Evolutionary conservation across 352 stramenopile genomes (phyloP), one percentile per base, ranked within the genome.

Genomic region (Phytophthora fragariaefolia): DNA sequence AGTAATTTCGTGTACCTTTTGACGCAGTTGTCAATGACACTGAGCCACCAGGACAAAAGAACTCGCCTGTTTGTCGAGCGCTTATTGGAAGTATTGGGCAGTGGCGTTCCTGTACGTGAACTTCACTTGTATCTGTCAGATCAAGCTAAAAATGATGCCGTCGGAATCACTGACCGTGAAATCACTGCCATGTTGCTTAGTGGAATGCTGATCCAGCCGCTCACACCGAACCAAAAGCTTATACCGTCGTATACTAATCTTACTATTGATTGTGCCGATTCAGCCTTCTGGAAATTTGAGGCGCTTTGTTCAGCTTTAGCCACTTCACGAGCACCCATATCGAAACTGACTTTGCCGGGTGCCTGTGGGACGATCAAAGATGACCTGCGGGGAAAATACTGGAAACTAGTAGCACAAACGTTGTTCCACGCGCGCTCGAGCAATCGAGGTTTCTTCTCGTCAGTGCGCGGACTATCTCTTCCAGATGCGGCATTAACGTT

Each of bases 141-240:
- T 62, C 1, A 4, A 23, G 13, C 27, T 5, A 43, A 13, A 28
- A 13, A 3, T 36, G 42, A 40, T 24, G 4, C 23, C 24, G 58
- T 40, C 15, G 17, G 20, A 54, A n/a, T 38, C 22, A 17, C n/a
- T 6, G 26, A 22, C 8, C 60, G 18, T 40, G 32, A 56, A 34
- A 38, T 36, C 12, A 28, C 63, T 22, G 60, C 45, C 9, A 69
- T 57, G 18, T 34, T 69, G 22, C 23, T 62, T 2, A 47, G 10
- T 34, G 60, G 60, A 20, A 62, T 69, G 42, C 26, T 69, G 6
- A 32, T 69, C 18, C 52, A n/a, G 20, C 60, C 60, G 24, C 32
- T 18, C 7, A 30, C 7, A 20, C 18, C 51, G 20, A 38, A 6
- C n/a, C 55, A 57, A 22, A 43, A 51, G 15, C 2, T 17, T n/a